A percentile compares a stretch with the other conserved stretches of the same genome.
phyloP scores from a whole-genome alignment of 495 filamentous ascomycete species.

The Ascobolus immersus region DNA sequence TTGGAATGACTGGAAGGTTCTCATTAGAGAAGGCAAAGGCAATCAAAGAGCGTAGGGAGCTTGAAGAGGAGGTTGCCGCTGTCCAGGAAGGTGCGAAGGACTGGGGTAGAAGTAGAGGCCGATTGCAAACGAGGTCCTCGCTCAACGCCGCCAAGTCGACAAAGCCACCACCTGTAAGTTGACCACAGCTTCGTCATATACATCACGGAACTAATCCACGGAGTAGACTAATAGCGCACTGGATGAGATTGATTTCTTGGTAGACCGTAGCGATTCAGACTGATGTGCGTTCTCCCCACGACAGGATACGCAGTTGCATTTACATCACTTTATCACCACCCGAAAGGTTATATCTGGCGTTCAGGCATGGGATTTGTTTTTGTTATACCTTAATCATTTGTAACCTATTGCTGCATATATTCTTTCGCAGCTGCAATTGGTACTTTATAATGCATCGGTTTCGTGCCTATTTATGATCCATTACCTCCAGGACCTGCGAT shows the following conservation, averaged over 20 bases:
- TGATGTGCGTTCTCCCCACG: too few species aligned
- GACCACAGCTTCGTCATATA: neutral
- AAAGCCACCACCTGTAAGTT: slow-evolving; percentile 2
- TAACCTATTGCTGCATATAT: too few species aligned
- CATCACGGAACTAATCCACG: neutral
- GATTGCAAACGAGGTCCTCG: slow-evolving; percentile 7
- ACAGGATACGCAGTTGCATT: too few species aligned
- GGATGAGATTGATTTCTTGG: slow-evolving; percentile 11
- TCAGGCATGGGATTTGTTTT: too few species aligned
- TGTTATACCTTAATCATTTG: too few species aligned
- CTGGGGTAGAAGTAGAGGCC: slow-evolving; percentile 35
- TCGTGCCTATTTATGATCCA: too few species aligned
- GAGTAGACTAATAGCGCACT: slow-evolving; percentile 3
- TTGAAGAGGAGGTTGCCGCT: slow-evolving; percentile 54
- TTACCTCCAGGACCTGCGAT: too few species aligned
- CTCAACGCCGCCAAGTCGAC: slow-evolving; percentile 2
- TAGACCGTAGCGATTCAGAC: slow-evolving; percentile 11
- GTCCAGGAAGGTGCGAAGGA: slow-evolving; percentile 51
- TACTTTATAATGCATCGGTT: too few species aligned
- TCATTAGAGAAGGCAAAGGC: slow-evolving; percentile 56
- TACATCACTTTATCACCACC: too few species aligned
- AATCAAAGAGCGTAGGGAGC: slow-evolving; percentile 64
- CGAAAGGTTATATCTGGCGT: too few species aligned
- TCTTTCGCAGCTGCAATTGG: too few species aligned
- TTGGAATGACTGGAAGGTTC: slow-evolving; percentile 70